Evolutionary conservation across 1,284 basidiomycete genomes (phyloP).

Genomic region (Ganoderma resinaceum): DNA sequence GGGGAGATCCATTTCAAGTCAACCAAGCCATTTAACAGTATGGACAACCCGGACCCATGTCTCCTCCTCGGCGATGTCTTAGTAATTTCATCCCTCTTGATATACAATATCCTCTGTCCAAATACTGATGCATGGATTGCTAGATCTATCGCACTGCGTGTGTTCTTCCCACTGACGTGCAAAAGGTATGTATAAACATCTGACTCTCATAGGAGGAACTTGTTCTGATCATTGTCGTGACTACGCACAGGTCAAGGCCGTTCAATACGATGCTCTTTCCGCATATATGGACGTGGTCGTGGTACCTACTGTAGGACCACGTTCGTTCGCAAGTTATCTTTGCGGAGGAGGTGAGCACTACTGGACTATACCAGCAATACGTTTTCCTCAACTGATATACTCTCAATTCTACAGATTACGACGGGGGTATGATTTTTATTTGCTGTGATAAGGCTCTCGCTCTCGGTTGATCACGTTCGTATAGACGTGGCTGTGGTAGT

Average conservation of each 20-base stretch:
- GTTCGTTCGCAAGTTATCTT: slow-evolving; percentile 39
- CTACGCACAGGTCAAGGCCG: slow-evolving; percentile 35
- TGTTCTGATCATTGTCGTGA: neutral
- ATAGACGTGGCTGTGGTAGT: slow-evolving; percentile 66
- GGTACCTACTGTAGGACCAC: slow-evolving; percentile 33
- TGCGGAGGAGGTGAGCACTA: slow-evolving; percentile 40
- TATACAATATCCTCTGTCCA: neutral
- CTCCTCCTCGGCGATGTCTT: slow-evolving; percentile 37
- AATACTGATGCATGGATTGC: neutral
- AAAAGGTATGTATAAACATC: slow-evolving; percentile 29
- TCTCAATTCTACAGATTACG: slow-evolving; percentile 57
- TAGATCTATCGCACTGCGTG: slow-evolving; percentile 42
- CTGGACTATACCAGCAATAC: neutral
- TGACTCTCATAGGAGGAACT: neutral
- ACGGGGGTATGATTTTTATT: slow-evolving; percentile 59
- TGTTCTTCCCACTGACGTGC: slow-evolving; percentile 39
- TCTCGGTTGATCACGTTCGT: neutral
- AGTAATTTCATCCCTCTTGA: slow-evolving; percentile 22
- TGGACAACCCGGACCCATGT: slow-evolving; percentile 27
- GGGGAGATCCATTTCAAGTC: slow-evolving; percentile 41
- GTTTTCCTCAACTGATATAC: neutral
- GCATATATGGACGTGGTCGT: slow-evolving; percentile 40
- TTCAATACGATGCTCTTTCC: slow-evolving; percentile 27
- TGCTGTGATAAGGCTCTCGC: neutral
- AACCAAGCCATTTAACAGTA: slow-evolving; percentile 29